Evolutionary conservation across 1,284 basidiomycete genomes (phyloP).

Genomic region (Singerocomus rubriflavus): DNA sequence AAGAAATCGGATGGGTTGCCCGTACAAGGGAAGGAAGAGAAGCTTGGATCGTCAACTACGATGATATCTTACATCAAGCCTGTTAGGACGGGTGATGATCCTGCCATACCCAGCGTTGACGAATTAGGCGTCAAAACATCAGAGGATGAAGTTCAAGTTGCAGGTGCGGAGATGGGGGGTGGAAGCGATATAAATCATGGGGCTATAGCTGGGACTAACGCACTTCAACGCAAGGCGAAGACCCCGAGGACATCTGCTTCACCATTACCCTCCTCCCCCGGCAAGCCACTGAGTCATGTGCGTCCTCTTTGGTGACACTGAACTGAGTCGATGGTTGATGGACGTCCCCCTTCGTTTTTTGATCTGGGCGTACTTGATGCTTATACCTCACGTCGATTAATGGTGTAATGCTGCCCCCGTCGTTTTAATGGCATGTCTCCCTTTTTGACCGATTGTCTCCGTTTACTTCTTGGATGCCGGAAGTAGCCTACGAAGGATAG

Average conservation of each 20-base stretch:
- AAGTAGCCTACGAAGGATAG: conserved; percentile 67
- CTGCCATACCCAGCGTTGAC: conserved; percentile 42
- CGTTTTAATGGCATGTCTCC: conserved; percentile 31
- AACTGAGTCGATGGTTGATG: conserved; percentile 34
- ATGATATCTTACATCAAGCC: conserved; percentile 53
- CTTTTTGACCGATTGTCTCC: conserved; percentile 30
- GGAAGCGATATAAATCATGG: conserved; percentile 12
- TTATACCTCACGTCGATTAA: conserved; percentile 33
- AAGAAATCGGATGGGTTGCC: conserved; percentile 23
- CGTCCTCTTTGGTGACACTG: conserved; percentile 68
- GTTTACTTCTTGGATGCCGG: conserved; percentile 5
- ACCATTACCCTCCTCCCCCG: conserved; percentile 43
- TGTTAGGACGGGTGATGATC: conserved; percentile 45
- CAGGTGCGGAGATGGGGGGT: conserved; percentile 6
- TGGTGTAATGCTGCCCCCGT: conserved; percentile 29
- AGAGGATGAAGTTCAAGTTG: conserved; percentile 30
- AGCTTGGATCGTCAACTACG: conserved; percentile 47
- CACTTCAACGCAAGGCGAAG: conserved; percentile 17
- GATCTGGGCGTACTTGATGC: conserved; percentile 21
- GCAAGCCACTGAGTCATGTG: conserved; percentile 76
- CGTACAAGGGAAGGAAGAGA: conserved; percentile 17
- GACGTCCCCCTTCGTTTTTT: conserved; percentile 15
- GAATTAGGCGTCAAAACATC: conserved; percentile 55
- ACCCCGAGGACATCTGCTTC: conserved; percentile 27
- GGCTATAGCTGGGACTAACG: conserved; percentile 17